Conservation (phyloP, 1,139 yeast species). For the Candida pseudoviswanathii region DNA sequence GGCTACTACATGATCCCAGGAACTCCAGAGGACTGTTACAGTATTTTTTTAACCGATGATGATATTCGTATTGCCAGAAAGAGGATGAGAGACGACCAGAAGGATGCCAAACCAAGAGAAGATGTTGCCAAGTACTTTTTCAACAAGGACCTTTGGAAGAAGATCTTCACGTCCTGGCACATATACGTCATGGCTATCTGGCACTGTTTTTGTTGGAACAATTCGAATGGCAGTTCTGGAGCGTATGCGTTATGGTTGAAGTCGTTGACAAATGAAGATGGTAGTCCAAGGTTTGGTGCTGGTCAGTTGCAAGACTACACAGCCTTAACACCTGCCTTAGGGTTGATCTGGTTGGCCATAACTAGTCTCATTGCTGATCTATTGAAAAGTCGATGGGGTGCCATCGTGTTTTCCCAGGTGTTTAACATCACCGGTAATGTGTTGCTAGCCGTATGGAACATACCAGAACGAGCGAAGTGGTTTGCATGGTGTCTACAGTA, state of each 20-base stretch:
- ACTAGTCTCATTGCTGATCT: conserved; percentile 51
- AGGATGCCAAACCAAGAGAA: conserved; percentile 31
- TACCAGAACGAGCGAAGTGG: conserved; percentile 50
- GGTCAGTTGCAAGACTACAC: conserved; percentile 44
- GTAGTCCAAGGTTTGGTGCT: conserved; percentile 27
- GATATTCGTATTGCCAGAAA: conserved; percentile 64
- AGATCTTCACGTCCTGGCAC: conserved; percentile 55
- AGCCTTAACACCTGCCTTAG: conserved; percentile 49
- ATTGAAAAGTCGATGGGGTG: conserved; percentile 57
- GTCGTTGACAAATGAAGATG: conserved; percentile 30
- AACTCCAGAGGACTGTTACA: conserved; percentile 61
- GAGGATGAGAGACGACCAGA: conserved; percentile 51
- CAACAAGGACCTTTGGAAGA: conserved; percentile 44
- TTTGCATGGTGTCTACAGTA: conserved; percentile 50
- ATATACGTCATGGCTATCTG: conserved; percentile 52
- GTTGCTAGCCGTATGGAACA: conserved; percentile 49
- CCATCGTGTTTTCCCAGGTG: conserved; percentile 55
- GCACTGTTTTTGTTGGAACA: conserved; percentile 68
- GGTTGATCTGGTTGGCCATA: conserved; percentile 41
- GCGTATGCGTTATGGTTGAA: conserved; percentile 55
- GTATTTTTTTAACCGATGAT: conserved; percentile 59
- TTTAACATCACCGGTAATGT: conserved; percentile 43
- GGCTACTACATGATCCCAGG: conserved; percentile 71
- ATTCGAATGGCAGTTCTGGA: conserved; percentile 46
- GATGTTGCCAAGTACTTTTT: conserved; percentile 35